Conservation (phyloP, 768 basidiomycete species). For the Phaffia australis region DNA sequence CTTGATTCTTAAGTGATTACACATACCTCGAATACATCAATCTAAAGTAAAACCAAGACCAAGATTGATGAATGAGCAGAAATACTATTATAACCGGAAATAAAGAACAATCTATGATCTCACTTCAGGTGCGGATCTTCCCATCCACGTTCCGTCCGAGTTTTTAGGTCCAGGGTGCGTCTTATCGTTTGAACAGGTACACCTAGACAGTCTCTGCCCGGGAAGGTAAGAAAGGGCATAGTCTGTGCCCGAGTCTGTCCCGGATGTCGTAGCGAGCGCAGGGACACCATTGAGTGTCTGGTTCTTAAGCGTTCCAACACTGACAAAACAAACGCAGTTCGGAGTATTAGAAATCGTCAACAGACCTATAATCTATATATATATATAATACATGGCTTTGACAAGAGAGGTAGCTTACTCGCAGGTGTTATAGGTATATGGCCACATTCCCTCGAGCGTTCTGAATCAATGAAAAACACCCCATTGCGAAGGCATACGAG, state of each 20-base stretch:
- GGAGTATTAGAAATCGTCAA: too few relatives aligned
- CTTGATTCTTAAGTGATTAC: too few relatives aligned
- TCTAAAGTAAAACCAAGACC: not conserved
- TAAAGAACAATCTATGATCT: not conserved
- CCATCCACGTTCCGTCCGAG: conserved; percentile 64
- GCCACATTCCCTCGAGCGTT: conserved; percentile 32
- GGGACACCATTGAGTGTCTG: conserved; percentile 60
- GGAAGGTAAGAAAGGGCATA: conserved; percentile 66
- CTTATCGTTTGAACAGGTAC: conserved; percentile 73
- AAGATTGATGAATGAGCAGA: not conserved
- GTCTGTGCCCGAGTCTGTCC: conserved; percentile 47
- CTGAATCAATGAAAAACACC: not conserved
- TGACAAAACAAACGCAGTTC: too few relatives aligned
- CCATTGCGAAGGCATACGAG: not conserved
- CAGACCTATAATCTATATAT: too few relatives aligned
- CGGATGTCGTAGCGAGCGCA: conserved; percentile 49
- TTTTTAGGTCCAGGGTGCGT: conserved; percentile 74
- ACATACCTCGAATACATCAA: conserved; percentile 67
- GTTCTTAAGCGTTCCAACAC: conserved; percentile 73
- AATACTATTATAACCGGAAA: not conserved
- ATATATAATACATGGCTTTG: too few relatives aligned
- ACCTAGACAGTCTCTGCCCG: conserved; percentile 69
- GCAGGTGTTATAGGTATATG: conserved; percentile 47
- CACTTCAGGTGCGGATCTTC: conserved; percentile 76
- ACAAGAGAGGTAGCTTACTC: conserved; percentile 40